Evolutionary conservation across 495 filamentous ascomycete species (phyloP).

Genomic region (Hypoxylon intermedium): DNA sequence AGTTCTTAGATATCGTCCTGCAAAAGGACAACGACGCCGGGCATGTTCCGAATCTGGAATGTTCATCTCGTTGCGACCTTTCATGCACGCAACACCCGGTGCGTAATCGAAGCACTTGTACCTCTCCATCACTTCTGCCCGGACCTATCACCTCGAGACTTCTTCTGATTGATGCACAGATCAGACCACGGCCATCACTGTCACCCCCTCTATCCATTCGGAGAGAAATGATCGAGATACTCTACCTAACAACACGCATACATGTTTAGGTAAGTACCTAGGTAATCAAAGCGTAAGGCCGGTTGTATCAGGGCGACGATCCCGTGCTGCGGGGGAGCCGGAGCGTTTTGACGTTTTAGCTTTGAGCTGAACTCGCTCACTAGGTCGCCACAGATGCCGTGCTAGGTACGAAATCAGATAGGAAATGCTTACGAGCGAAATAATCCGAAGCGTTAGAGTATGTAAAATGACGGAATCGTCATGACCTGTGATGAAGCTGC

Average conservation of each 20-base stretch:
- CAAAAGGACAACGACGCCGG: constrained; percentile 7
- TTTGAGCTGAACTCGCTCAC: background rate
- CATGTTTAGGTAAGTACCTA: too few relatives aligned
- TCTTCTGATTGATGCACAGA: constrained; percentile 5
- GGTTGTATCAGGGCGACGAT: constrained; percentile 27
- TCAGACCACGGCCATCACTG: background rate
- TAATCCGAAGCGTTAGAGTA: too few relatives aligned
- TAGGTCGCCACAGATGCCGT: too few relatives aligned
- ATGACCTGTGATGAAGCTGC: too few relatives aligned
- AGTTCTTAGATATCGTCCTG: constrained; percentile 10
- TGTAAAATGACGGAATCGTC: too few relatives aligned
- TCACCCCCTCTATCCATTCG: too few relatives aligned
- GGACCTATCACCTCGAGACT: constrained; percentile 4
- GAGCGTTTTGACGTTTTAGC: background rate
- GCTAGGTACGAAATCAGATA: too few relatives aligned
- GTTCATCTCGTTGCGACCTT: constrained; percentile 19
- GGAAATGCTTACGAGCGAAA: too few relatives aligned
- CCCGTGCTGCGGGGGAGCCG: constrained; percentile 7
- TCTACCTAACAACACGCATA: too few relatives aligned
- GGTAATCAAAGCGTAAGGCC: too few relatives aligned
- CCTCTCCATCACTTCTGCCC: background rate
- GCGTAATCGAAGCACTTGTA: constrained; percentile 1
- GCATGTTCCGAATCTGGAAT: constrained; percentile 18
- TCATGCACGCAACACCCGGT: constrained; percentile 22
- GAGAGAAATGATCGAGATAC: too few relatives aligned